Evolutionary conservation across 2,329 filamentous ascomycete genomes (phyloP), one percentile per base, ranked within the genome.

Genomic region (Akanthomyces dipterigenus): DNA sequence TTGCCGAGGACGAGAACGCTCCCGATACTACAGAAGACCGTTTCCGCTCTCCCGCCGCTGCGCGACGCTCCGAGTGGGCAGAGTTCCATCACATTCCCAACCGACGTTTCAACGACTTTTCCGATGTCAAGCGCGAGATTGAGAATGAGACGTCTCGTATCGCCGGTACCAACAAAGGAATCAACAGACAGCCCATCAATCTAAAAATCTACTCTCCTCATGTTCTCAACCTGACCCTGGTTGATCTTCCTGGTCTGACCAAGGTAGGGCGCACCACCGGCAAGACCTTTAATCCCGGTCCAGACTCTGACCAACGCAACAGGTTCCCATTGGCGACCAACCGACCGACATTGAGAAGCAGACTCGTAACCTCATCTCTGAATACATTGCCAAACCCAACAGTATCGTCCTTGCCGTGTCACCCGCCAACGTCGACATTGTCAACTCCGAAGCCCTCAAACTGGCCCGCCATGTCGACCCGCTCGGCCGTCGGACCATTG

Each of bases 371-470:
- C 84, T 99, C 69, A 98, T 99, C 69, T 90, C 93, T 61, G 95
- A 99, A 78, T 99, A 97, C 73, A 99, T 98, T 71, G 93, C 93
- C 62, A 99, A 99, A 78, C 93, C 95, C 16, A 99, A 99, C 82
- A 97, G 93, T 76, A 96, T 99, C 70, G 88, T 99, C 66, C 84
- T 99, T 57, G 95, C 95, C 36, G 95, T 99, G 26, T 98, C 95
- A 14, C 93, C 95, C 20, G 95, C 95, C 58, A 99, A 99, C 70
- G 93, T 98, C 70, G 95, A 99, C 72, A 88, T 99, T 69, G 95
- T 98, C 73, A 99, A 99, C 76, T 99, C 95, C 8, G 95, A 99
- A 75, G 93, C 95, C 8, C 79, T 99, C 68, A 99, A 99, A 77
- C 88, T 99, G 64, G 95, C 95, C 63, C 88, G 95, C 58, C 91